Evolutionary conservation across 2,329 filamentous ascomycete species (phyloP).

Genomic region (Calonectria hongkongensis): DNA sequence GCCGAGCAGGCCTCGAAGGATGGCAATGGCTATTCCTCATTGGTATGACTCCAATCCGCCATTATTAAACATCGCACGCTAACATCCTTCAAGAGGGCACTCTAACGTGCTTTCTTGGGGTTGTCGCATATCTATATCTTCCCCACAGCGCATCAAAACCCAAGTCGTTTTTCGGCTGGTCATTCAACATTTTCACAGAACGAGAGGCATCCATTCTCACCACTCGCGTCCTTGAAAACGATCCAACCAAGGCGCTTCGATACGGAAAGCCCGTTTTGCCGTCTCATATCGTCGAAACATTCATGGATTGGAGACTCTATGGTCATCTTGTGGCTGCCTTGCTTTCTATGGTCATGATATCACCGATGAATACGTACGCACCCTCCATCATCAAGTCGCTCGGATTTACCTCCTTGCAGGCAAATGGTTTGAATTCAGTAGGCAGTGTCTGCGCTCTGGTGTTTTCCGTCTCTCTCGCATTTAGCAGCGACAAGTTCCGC

Average conservation of each 20-base stretch:
- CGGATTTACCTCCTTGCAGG: constrained; percentile 53
- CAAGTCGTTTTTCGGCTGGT: constrained; percentile 52
- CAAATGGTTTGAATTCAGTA: constrained; percentile 56
- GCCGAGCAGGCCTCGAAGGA: constrained; percentile 49
- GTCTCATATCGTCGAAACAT: constrained; percentile 53
- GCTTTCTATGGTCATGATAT: constrained; percentile 58
- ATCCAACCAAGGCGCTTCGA: constrained; percentile 54
- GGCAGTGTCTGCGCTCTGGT: constrained; percentile 54
- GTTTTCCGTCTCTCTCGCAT: constrained; percentile 52
- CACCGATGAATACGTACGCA: constrained; percentile 57
- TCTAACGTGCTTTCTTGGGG: constrained; percentile 51
- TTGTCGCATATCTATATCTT: constrained; percentile 54
- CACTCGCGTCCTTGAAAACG: constrained; percentile 55
- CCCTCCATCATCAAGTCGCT: constrained; percentile 57
- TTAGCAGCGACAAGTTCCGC: constrained; percentile 54
- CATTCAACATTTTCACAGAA: constrained; percentile 51
- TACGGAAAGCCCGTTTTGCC: constrained; percentile 49
- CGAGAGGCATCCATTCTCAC: constrained; percentile 54
- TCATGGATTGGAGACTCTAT: constrained; percentile 56
- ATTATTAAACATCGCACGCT: not conserved
- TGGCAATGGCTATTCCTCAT: constrained; percentile 59
- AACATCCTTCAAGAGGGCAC: constrained; percentile 49
- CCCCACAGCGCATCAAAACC: constrained; percentile 53
- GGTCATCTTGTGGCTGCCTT: constrained; percentile 53
- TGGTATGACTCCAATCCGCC: constrained; percentile 39